Evolutionary conservation across 2,329 filamentous ascomycete species (phyloP).

Genomic region (Colletotrichum costaricense): DNA sequence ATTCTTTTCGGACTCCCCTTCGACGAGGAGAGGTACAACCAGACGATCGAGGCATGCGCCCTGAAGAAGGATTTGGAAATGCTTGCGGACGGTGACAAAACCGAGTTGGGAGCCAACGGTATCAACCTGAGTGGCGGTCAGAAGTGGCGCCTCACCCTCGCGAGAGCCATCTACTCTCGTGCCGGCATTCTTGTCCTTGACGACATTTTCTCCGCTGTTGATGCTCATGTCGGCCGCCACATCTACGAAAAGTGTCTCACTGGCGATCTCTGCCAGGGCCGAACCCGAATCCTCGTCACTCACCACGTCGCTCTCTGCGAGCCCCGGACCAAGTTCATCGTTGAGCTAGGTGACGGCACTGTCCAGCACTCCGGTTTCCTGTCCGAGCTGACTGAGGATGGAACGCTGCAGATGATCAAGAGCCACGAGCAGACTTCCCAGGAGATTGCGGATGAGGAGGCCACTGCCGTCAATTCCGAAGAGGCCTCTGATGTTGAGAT

Average conservation of each 20-base stretch:
- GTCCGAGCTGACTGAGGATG: constrained; percentile 70
- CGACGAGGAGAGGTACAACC: constrained; percentile 75
- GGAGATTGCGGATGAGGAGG: constrained; percentile 61
- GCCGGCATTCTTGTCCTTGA: constrained; percentile 82
- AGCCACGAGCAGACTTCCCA: constrained; percentile 61
- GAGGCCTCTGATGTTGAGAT: constrained; percentile 51
- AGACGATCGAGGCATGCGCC: constrained; percentile 79
- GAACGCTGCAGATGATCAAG: constrained; percentile 67
- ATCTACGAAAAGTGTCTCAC: constrained; percentile 82
- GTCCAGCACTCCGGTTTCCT: constrained; percentile 73
- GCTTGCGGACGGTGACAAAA: constrained; percentile 80
- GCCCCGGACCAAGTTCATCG: constrained; percentile 77
- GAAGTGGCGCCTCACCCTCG: constrained; percentile 84
- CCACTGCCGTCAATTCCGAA: constrained; percentile 67
- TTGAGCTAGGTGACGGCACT: constrained; percentile 77
- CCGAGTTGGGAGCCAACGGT: constrained; percentile 86
- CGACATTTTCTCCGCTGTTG: constrained; percentile 86
- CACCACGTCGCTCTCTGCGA: constrained; percentile 81
- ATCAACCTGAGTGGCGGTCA: constrained; percentile 88
- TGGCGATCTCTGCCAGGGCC: constrained; percentile 74
- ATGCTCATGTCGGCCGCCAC: constrained; percentile 83
- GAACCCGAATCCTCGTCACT: constrained; percentile 83
- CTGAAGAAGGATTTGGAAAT: constrained; percentile 81
- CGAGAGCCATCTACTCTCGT: constrained; percentile 82
- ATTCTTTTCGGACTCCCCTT: constrained; percentile 81